Conservation (phyloP, 257 asterid genomes). For the Asclepias syriaca region DNA sequence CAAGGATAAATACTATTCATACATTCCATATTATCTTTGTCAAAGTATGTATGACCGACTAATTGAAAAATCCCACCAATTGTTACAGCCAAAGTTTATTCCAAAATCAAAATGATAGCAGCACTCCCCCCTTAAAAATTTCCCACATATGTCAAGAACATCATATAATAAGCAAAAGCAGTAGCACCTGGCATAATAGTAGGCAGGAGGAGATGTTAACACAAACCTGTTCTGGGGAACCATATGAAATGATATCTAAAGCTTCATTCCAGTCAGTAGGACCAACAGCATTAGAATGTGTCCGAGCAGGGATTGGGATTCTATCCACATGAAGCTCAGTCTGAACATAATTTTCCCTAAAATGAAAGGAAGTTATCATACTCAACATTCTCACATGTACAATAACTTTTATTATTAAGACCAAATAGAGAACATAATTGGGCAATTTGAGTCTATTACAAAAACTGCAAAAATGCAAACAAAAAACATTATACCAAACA, state of each 20-base stretch:
- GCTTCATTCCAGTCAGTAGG: conserved; percentile 97
- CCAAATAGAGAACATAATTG: conserved; percentile 1
- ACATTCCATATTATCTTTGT: background rate
- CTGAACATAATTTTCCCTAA: conserved; percentile 68
- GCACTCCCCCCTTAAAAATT: background rate
- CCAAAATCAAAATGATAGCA: background rate
- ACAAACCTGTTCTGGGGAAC: conserved; percentile 93
- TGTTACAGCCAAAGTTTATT: background rate
- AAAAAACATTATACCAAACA: background rate
- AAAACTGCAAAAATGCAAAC: background rate
- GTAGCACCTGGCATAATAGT: conserved; percentile 1
- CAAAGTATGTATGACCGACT: background rate
- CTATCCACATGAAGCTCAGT: conserved; percentile 67
- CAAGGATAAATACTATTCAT: background rate
- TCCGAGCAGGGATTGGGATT: conserved; percentile 36
- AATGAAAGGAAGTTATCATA: conserved; percentile 8
- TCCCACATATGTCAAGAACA: background rate
- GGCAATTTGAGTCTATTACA: conserved; percentile 4
- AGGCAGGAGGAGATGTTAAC: conserved; percentile 5
- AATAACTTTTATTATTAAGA: conserved; percentile 2
- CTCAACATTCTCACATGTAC: background rate
- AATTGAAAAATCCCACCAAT: background rate
- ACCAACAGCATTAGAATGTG: conserved; percentile 55
- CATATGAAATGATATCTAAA: conserved; percentile 66
- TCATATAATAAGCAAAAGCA: background rate